Evolutionary conservation across 192 early-diverging fungal species (phyloP).

Genomic region (Coemansia erecta): DNA sequence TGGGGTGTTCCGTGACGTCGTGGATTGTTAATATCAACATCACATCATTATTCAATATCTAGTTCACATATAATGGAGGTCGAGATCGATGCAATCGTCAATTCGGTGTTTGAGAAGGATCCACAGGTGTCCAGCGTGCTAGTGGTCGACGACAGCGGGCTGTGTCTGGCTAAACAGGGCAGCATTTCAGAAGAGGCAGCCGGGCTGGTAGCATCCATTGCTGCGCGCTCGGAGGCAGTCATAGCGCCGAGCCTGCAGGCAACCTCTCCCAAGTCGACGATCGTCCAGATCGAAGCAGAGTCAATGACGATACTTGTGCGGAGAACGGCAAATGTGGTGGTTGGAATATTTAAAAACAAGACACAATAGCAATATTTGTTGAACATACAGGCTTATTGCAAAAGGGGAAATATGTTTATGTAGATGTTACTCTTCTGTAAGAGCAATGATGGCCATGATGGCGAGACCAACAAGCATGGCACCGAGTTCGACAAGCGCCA

Average conservation of each 20-base stretch:
- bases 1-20: neutral
- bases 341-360: slow-evolving; percentile 36
- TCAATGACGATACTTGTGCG: slow-evolving; percentile 27
- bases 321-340: slow-evolving; percentile 14
- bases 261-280: slow-evolving; percentile 5
- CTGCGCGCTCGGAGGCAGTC: slow-evolving; percentile 15
- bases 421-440: slow-evolving; percentile 60
- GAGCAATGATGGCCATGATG: slow-evolving; percentile 75
- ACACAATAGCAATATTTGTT: neutral
- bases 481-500: slow-evolving; percentile 58
- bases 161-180: slow-evolving; percentile 36
- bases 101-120: slow-evolving; percentile 32
- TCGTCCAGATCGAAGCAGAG: slow-evolving; percentile 47
- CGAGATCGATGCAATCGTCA: slow-evolving; percentile 28
- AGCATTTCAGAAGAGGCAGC: slow-evolving; percentile 40
- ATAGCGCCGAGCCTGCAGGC: slow-evolving; percentile 13
- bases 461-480: slow-evolving; percentile 74
- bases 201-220: slow-evolving; percentile 42
- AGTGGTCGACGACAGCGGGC: slow-evolving; percentile 45
- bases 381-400: neutral
- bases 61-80: slow-evolving; percentile 22
- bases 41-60: neutral
- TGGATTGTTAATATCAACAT: neutral
- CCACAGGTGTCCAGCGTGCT: slow-evolving; percentile 26
- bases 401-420: neutral